phyloP scores from a whole-genome alignment of 352 stramenopile genomes.

The Pythium biforme region DNA sequence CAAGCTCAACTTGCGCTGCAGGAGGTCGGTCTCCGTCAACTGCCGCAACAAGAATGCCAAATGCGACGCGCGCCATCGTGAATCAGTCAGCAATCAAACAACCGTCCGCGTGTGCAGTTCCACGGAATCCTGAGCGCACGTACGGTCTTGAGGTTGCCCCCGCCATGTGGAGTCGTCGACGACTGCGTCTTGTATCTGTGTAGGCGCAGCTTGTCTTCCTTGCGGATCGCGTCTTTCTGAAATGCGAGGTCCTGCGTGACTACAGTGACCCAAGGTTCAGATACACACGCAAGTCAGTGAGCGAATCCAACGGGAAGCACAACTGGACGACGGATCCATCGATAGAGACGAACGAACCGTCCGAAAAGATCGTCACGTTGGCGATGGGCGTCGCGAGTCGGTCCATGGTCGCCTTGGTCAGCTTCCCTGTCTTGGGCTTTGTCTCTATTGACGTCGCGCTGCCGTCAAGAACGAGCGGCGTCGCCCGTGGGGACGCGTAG shows the following conservation, averaged over 20 bases:
- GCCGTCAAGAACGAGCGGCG: neutral
- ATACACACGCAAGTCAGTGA: no score
- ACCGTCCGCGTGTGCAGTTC: no score
- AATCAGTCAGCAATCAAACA: no score
- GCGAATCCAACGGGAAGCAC: no score
- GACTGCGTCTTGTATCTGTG: conserved; percentile 20
- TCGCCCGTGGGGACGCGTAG: neutral
- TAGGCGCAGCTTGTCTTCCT: conserved; percentile 41
- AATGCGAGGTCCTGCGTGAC: conserved; percentile 44
- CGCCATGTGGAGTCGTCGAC: conserved; percentile 17
- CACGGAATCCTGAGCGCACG: no score
- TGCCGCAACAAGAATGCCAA: conserved; percentile 10
- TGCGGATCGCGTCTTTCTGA: conserved; percentile 47
- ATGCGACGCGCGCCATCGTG: no score
- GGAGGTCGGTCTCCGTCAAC: conserved; percentile 52
- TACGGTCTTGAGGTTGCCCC: conserved; percentile 37
- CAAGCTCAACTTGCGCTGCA: conserved; percentile 50
- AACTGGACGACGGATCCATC: no score
- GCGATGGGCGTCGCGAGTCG: conserved; percentile 30
- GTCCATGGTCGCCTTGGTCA: conserved; percentile 43
- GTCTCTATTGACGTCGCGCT: neutral
- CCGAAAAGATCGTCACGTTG: neutral
- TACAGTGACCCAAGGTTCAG: neutral
- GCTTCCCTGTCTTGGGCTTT: conserved; percentile 29
- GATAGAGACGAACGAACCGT: neutral